Percentiles rank a stretch among this genome's conserved stretches.
Evolutionary conservation across 2,329 filamentous ascomycete species (phyloP).

Genomic region (Fusarium sp.): DNA sequence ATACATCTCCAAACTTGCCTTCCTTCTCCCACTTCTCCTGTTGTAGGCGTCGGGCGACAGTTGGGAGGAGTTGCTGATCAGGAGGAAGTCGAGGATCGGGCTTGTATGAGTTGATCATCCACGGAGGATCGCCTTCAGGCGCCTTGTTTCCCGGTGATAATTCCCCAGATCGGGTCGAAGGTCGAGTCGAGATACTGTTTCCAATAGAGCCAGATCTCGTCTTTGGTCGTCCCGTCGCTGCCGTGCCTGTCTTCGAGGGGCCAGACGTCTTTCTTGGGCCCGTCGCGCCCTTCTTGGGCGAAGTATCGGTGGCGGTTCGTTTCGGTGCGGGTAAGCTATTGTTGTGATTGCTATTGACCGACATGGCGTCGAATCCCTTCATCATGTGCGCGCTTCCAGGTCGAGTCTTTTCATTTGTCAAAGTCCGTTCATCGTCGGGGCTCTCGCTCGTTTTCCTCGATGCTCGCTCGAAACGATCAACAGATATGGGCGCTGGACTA

Average conservation of each 20-base stretch:
- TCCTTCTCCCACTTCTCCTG: slow-evolving; percentile 97
- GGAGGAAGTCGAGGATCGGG: slow-evolving; percentile 93
- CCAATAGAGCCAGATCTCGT: slow-evolving; percentile 67
- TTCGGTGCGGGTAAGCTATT: slow-evolving; percentile 47
- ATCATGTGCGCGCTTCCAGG: slow-evolving; percentile 75
- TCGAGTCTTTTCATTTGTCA: slow-evolving; percentile 69
- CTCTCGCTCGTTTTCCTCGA: slow-evolving; percentile 68
- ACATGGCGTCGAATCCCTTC: slow-evolving; percentile 44
- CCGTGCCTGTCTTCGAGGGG: slow-evolving; percentile 51
- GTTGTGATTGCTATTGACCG: slow-evolving; percentile 27
- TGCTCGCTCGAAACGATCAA: slow-evolving; percentile 78
- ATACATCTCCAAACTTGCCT: slow-evolving; percentile 84
- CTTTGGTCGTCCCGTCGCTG: slow-evolving; percentile 63
- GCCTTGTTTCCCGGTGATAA: slow-evolving; percentile 64
- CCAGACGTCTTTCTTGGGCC: slow-evolving; percentile 57
- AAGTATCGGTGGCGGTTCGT: slow-evolving; percentile 59
- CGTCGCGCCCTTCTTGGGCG: slow-evolving; percentile 61
- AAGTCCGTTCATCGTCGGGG: slow-evolving; percentile 64
- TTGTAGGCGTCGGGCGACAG: slow-evolving; percentile 88
- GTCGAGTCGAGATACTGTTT: slow-evolving; percentile 62
- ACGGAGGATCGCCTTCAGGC: slow-evolving; percentile 94
- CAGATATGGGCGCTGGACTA: slow-evolving; percentile 79
- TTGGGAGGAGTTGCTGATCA: slow-evolving; percentile 94
- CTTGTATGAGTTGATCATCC: slow-evolving; percentile 94
- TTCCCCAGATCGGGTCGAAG: slow-evolving; percentile 71